Conservation (phyloP, 176 grass and related monocot genomes). For the Musa troglodytarum region DNA sequence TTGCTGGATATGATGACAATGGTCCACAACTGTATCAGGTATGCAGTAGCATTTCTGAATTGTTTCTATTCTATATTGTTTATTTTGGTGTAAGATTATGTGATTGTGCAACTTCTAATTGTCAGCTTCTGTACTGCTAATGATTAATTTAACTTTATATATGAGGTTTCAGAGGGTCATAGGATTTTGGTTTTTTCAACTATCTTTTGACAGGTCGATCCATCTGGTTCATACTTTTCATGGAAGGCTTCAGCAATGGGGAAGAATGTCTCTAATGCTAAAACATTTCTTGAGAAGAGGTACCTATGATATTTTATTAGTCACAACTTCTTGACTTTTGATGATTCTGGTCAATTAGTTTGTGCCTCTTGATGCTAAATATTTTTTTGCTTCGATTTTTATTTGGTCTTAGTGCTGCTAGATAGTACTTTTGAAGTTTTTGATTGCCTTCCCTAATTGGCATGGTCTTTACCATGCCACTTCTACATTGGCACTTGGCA, state of each 20-base stretch:
- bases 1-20: conserved; percentile 96
- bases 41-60: not conserved
- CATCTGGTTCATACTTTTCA: conserved; percentile 98
- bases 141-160: no score
- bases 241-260: conserved; percentile 99
- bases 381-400: not conserved
- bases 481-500: no score
- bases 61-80: not conserved
- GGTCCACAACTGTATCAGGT: conserved; percentile 95
- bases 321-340: not conserved
- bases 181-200: conserved; percentile 15
- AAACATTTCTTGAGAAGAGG: conserved; percentile 98
- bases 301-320: conserved; percentile 10
- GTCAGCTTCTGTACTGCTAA: not conserved
- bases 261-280: conserved; percentile 96
- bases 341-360: not conserved
- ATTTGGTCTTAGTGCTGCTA: not conserved
- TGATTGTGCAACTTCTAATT: not conserved
- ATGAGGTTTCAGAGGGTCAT: no score
- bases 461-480: no score
- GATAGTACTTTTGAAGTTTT: no score
- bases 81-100: not conserved
- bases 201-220: conserved; percentile 56
- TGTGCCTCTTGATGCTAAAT: not conserved
- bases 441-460: no score